Evolutionary conservation across 2,329 filamentous ascomycete genomes (phyloP).

Genomic region (Atkinsonella texensis): DNA sequence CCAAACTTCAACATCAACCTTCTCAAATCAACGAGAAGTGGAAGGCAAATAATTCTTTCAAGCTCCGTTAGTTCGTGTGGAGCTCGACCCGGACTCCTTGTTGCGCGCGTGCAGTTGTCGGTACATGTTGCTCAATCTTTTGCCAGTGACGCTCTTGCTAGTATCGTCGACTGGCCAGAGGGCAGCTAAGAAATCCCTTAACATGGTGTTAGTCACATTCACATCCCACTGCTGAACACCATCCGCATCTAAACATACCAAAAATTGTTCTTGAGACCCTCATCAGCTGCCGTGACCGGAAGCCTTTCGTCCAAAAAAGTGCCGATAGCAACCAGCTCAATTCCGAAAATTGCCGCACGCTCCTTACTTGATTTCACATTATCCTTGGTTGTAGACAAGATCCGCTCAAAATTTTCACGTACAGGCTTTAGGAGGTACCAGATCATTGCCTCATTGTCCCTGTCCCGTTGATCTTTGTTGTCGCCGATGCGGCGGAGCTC

Average conservation of each 20-base stretch:
- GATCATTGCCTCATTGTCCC: slow-evolving; percentile 33
- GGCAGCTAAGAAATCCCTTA: slow-evolving; percentile 32
- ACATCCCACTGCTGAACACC: no score
- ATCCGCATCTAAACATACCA: slow-evolving; percentile 27
- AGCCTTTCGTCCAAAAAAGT: slow-evolving; percentile 43
- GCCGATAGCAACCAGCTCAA: slow-evolving; percentile 49
- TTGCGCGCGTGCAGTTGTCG: slow-evolving; percentile 25
- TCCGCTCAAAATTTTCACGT: slow-evolving; percentile 44
- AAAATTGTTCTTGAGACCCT: slow-evolving; percentile 34
- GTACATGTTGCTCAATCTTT: slow-evolving; percentile 33
- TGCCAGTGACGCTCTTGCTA: slow-evolving; percentile 30
- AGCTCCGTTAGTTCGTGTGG: slow-evolving; percentile 21
- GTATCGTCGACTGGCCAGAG: slow-evolving; percentile 35
- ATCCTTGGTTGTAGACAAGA: slow-evolving; percentile 49
- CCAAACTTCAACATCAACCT: not conserved
- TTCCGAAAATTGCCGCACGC: slow-evolving; percentile 48
- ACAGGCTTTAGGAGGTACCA: slow-evolving; percentile 45
- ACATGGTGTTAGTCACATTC: slow-evolving; percentile 11
- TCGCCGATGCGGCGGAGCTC: slow-evolving; percentile 34
- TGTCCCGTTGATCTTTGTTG: slow-evolving; percentile 34
- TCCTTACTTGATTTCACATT: slow-evolving; percentile 50
- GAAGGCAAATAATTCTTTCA: not conserved
- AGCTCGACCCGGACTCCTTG: slow-evolving; percentile 17
- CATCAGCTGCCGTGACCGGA: slow-evolving; percentile 28
- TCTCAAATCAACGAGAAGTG: not conserved